Base-by-base conservation (phyloP, 1,284 basidiomycete genomes). In the Gastroboletus turbinatus region DNA sequence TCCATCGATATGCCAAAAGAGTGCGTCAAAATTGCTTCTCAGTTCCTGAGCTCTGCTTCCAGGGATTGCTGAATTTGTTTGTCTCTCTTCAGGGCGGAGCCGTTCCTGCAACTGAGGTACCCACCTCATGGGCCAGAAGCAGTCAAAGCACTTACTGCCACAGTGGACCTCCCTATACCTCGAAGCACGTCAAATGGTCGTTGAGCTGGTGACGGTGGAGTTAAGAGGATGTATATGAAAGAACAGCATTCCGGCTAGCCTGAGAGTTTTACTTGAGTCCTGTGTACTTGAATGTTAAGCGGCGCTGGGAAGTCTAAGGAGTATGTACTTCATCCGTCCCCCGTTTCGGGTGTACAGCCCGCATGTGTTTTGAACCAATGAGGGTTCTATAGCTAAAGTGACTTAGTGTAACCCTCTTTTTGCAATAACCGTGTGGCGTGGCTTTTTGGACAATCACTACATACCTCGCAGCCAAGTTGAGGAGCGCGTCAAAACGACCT, bases 1-100 rank as follows among this genome's bases (percentile, higher is more conserved):
- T 75, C 76, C 16, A 60, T 82, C 16, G 76, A 81, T 56, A 73
- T 72, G 47, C 80, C 81, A 9, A 66, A 61, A 56, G 60, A 58
- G 71, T 79, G 53, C 33, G 74, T 68, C 33, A 21, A 6, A 2
- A 14, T 16, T 5, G 9, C 23, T 49, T 52, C n/a, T 38, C 44
- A 11, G 27, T 61, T 36, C 44, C 49, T 45, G 36, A 32, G 16
- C 38, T 21, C 14, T 35, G 9, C 27, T 45, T 46, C 35, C 3
- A 16, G 35, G 25, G 19, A 38, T 53, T 30, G 19, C 48, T 59
- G 36, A 57, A 40, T 39, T 27, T 27, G 13, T 23, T 21, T 33
- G 0, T 32, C 42, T 17, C 39, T 36, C 27, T 46, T 35, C 38
- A 68, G 67, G 36, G 65, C 56, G 42, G 70, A 72, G 49, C 38